Base-by-base conservation (phyloP, 2,329 filamentous ascomycete species). In the Xylariaceae sp. region DNA sequence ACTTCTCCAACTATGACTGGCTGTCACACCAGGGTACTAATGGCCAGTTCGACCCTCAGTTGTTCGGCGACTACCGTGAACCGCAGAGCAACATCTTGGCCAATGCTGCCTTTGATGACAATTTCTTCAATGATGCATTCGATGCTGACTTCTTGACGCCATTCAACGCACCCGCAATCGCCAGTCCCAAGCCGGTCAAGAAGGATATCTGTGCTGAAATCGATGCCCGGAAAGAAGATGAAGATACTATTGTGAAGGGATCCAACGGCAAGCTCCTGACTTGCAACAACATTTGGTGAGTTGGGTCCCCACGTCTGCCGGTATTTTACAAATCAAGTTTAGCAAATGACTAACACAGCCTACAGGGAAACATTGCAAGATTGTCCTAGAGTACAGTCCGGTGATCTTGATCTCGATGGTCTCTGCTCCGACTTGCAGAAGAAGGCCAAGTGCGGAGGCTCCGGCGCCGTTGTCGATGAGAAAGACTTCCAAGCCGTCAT, bases 361-460 rank as follows among this genome's bases (percentile, higher is more conserved):
- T 48, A 59, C 71, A 97, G 93, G 94, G 92, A 96, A 74, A 91
- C 90, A 76, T 76, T 97, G 18, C 90, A 95, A 77, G 85, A 83
- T 42, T 95, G 92, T 73, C 87, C 91, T 61, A 92, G 89, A 72
- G 94, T 96, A 67, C 89, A 92, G 71, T 89, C 85, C 59, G 92
- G 92, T 67, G 92, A 95, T 67, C 91, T 97, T 65, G 94, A 99
- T 66, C 88, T 99, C 53, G 94, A 99, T 71, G 87, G 88, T 39
- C 82, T 99, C 23, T 99, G 94, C 77, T 89, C 88, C 3, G 92
- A 99, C 72, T 84, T 99, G 11, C 90, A 93, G 65, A 90, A 92
- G 73, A 99, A 99, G 78, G 94, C 94, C 59, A 94, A 93, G 72
- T 99, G 94, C 74, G 96, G 92, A 0, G 90, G 96, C 66, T 88